Conservation (phyloP, 768 basidiomycete species). For the Porphyrellus cyaneotinctus region DNA sequence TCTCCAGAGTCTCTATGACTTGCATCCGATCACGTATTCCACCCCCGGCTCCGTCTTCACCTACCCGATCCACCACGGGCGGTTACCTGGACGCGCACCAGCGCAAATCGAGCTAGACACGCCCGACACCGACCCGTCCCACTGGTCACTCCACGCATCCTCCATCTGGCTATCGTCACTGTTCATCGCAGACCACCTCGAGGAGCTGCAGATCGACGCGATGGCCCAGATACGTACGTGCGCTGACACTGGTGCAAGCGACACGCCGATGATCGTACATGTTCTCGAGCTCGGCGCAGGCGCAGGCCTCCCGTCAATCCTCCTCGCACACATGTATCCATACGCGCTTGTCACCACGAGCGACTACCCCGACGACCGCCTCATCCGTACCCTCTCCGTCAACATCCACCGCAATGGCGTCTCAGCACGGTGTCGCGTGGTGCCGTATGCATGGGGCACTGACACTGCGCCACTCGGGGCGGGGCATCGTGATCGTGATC, state of each 20-base stretch:
- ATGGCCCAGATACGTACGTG: conserved; percentile 20
- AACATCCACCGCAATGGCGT: conserved; percentile 55
- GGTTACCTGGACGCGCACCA: conserved; percentile 7
- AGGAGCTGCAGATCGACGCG: conserved; percentile 39
- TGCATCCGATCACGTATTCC: conserved; percentile 56
- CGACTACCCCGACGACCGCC: conserved; percentile 67
- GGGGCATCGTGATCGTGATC: not conserved
- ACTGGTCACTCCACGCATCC: conserved; percentile 76
- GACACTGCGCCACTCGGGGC: conserved; percentile 31
- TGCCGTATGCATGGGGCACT: conserved; percentile 65
- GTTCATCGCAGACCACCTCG: conserved; percentile 63
- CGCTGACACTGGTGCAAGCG: too few relatives aligned
- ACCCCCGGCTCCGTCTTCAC: conserved; percentile 51
- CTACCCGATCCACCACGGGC: conserved; percentile 33
- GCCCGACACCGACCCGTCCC: conserved; percentile 62
- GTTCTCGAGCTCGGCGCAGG: conserved; percentile 75
- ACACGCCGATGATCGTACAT: conserved; percentile 18
- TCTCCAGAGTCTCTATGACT: conserved; percentile 57
- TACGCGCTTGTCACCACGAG: conserved; percentile 46
- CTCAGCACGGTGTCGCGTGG: conserved; percentile 43
- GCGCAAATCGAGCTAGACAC: conserved; percentile 44
- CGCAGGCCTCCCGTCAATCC: conserved; percentile 69
- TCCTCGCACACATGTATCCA: conserved; percentile 49
- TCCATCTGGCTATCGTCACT: conserved; percentile 71
- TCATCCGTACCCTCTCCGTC: conserved; percentile 53